Conservation (phyloP, 176 grass and related monocot genomes). For the Bolboschoenus planiculmis region DNA sequence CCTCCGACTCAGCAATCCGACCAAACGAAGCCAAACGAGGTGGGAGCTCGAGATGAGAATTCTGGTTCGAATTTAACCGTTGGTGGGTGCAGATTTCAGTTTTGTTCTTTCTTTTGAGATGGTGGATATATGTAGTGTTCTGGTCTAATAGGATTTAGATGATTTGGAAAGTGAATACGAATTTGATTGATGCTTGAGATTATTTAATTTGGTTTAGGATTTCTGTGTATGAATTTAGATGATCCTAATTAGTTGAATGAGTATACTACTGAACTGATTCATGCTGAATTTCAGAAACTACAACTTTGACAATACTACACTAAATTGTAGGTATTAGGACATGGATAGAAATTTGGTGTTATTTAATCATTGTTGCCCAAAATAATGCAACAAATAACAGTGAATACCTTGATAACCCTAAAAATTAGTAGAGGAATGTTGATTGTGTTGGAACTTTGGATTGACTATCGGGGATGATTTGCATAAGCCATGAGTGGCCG, state of each 20-base stretch:
- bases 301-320: background rate
- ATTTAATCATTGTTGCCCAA: background rate
- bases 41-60: background rate
- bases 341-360: background rate
- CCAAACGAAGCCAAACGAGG: background rate
- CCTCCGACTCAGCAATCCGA: slow-evolving; percentile 30
- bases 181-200: background rate
- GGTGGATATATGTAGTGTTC: background rate
- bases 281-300: background rate
- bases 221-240: background rate
- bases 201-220: background rate
- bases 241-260: background rate
- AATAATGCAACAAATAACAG: background rate
- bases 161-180: background rate
- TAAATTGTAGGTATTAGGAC: background rate
- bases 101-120: background rate
- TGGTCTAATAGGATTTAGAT: background rate
- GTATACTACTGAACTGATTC: background rate
- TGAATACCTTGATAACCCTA: background rate
- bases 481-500: background rate
- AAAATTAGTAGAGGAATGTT: background rate
- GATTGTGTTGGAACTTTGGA: background rate
- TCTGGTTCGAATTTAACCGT: background rate
- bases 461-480: background rate
- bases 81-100: background rate